Base-by-base conservation (phyloP, 1,284 basidiomycete species). In the Flammula alnicola region DNA sequence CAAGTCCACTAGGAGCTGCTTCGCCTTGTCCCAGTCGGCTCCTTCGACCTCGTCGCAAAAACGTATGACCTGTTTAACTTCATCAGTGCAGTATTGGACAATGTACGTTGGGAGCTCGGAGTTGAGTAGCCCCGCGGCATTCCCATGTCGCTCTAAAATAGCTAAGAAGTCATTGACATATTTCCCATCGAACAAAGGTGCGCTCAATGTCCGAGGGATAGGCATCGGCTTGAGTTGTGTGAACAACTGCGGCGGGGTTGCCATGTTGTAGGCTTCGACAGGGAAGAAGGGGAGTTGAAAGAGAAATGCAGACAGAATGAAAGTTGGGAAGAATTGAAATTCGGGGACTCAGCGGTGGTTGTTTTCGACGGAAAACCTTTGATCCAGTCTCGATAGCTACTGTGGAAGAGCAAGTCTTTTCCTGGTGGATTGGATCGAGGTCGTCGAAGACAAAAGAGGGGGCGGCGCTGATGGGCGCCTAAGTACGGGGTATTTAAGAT, bases 111-210 rank as follows among this genome's bases (percentile, higher is more conserved):
- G 55, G 0, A 58, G 35, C 3, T 49, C 27, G n/a, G n/a, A 17
- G 0, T 31, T 16, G 2, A 32, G 17, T 4, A 57, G 12, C 9
- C 44, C 27, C 1, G 55, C 49, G 5, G 36, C 30, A 1, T 17
- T 22, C 0, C 52, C 55, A 22, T 55, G 52, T 1, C 20, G 31
- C 26, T 57, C 49, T 0, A 57, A 11, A 16, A 39, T 39, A 11
- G 46, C 44, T 2, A 57, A 12, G 29, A 57, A 57, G 22, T 57
- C 55, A 1, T 31, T 25, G 4, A 54, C 48, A 11, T 38, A 35
- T 44, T 42, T 39, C 3, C 55, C 55, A 19, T 51, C 52, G 32
- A 56, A 56, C 9, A 27, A 20, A 4, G 55, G 55, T 1, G 45
- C 55, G 3, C 45, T n/a, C 0, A 40, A 25, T 1, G 48, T 43